These are phyloP conservation scores for Ziziphus jujuba DNA, from an alignment of 306 rosid genomes.

Conservation along the genomic window DNA sequence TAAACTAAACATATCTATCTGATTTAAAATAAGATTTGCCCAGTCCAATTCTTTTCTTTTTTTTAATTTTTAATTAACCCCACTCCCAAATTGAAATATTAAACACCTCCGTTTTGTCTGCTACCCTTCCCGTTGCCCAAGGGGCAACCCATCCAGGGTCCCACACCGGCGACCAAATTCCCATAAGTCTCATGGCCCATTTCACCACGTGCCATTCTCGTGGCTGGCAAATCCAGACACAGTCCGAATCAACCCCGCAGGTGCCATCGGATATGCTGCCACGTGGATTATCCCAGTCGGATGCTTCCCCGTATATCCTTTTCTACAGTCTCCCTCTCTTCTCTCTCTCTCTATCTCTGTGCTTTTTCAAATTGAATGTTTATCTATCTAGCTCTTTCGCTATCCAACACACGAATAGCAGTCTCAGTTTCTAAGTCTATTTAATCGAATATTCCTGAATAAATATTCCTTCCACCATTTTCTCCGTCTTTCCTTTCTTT, in stretches of 20 bases:
- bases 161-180: too few relatives aligned
- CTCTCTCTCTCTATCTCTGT: neutral
- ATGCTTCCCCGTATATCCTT: conserved; percentile 22
- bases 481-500: neutral
- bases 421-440: neutral
- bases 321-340: neutral
- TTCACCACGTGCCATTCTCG: conserved; percentile 45
- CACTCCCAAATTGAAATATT: neutral
- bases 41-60: too few relatives aligned
- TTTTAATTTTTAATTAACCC: neutral
- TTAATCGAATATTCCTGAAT: conserved; percentile 31
- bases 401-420: too few relatives aligned
- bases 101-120: neutral
- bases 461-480: conserved; percentile 3
- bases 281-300: conserved; percentile 17
- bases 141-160: conserved; percentile 1
- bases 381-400: neutral
- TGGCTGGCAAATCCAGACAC: neutral
- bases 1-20: too few relatives aligned
- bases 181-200: neutral
- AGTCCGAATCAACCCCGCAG: conserved; percentile 14
- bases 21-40: too few relatives aligned
- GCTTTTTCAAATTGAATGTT: neutral
- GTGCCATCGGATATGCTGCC: conserved; percentile 36
- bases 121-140: conserved; percentile 6